Conservation (phyloP, 2,329 filamentous ascomycete species). For the Rhytidhysteron rufulum region DNA sequence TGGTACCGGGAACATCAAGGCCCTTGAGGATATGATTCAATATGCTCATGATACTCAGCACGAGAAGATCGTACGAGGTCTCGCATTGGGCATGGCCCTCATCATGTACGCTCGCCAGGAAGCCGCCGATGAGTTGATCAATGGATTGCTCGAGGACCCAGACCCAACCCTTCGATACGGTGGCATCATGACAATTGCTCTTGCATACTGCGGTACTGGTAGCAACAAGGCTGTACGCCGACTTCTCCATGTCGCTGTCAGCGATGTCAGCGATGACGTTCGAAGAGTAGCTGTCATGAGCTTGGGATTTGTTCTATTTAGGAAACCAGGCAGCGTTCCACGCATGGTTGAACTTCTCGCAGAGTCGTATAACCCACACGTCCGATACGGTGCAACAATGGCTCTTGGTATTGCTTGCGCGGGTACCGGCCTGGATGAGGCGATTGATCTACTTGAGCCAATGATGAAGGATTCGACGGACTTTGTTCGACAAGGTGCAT, state of each 20-base stretch:
- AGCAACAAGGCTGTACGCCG: constrained; percentile 99
- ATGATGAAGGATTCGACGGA: constrained; percentile 99
- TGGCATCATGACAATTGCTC: constrained; percentile 96
- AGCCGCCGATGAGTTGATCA: constrained; percentile 89
- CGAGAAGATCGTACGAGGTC: constrained; percentile 96
- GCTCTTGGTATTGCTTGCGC: constrained; percentile 97
- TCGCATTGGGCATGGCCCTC: constrained; percentile 93
- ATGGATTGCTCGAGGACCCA: constrained; percentile 86
- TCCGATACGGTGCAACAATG: constrained; percentile 97
- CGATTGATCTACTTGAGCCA: constrained; percentile 91
- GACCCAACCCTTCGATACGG: constrained; percentile 93
- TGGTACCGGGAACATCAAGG: constrained; percentile 91
- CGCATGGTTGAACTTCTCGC: constrained; percentile 98
- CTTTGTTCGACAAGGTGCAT: constrained; percentile 93
- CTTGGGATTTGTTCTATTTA: constrained; percentile 96
- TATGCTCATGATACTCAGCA: constrained; percentile 98
- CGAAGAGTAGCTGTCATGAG: constrained; percentile 95
- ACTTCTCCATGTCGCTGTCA: constrained; percentile 91
- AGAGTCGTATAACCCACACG: constrained; percentile 98
- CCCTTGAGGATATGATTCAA: constrained; percentile 92
- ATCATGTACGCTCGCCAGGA: constrained; percentile 98
- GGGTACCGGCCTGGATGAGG: constrained; percentile 91
- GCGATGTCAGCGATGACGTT: constrained; percentile 96
- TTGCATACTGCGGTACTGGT: constrained; percentile 94
- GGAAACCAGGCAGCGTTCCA: constrained; percentile 93